Evolutionary conservation across 176 grass and related monocot species (phyloP).

Genomic region (Luzula sylvatica): DNA sequence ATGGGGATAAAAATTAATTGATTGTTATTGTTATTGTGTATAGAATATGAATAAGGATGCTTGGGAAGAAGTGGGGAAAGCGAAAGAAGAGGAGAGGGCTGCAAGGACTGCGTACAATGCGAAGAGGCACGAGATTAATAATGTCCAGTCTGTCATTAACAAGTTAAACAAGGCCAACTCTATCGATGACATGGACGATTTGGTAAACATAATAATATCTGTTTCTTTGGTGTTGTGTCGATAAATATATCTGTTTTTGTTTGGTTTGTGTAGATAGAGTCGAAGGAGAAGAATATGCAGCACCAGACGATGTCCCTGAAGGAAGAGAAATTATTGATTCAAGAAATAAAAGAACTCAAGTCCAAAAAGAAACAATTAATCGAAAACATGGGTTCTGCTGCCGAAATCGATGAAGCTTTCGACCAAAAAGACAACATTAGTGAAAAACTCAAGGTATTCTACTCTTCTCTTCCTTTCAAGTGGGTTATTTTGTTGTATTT

Average conservation of each 20-base stretch:
- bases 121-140: conserved; percentile 57
- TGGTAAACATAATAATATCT: conserved; percentile 37
- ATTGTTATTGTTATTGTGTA: conserved; percentile 14
- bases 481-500: background rate
- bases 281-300: conserved; percentile 55
- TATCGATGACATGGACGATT: conserved; percentile 78
- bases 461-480: background rate
- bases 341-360: conserved; percentile 88
- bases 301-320: conserved; percentile 74
- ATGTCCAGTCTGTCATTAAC: conserved; percentile 44
- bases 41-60: conserved; percentile 40
- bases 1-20: background rate
- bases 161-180: conserved; percentile 84
- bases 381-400: conserved; percentile 45
- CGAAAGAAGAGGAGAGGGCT: conserved; percentile 48
- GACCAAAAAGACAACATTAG: conserved; percentile 69
- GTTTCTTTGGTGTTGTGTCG: background rate
- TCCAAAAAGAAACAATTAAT: conserved; percentile 51
- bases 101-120: conserved; percentile 45
- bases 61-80: conserved; percentile 37
- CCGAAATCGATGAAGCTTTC: conserved; percentile 72
- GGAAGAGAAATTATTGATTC: conserved; percentile 69
- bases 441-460: conserved; percentile 60
- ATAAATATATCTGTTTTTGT: conserved; percentile 8
- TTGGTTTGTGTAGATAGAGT: conserved; percentile 43